Evolutionary conservation across 176 grass and related monocot species (phyloP).

Genomic region (Rhipidocladum racemiflorum): DNA sequence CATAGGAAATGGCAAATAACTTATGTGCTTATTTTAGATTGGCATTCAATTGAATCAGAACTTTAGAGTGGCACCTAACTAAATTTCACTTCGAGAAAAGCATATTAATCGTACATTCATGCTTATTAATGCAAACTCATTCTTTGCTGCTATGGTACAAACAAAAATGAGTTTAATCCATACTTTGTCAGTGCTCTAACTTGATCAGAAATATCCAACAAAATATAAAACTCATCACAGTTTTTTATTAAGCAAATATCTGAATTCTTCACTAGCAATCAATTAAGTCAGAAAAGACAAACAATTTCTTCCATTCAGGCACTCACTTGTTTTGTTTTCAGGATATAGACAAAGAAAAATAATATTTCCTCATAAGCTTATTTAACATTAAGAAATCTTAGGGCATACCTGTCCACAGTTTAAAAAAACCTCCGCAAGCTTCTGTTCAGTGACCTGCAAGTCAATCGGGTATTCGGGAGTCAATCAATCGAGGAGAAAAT

Average conservation of each 20-base stretch:
- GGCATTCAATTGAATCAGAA: background rate
- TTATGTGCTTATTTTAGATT: background rate
- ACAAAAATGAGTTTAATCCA: background rate
- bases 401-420: constrained; percentile 79
- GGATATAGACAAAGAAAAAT: background rate
- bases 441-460: constrained; percentile 93
- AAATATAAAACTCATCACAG: background rate
- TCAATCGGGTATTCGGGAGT: background rate
- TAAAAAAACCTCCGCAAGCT: constrained; percentile 89
- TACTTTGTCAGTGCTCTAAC: background rate
- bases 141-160: background rate
- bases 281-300: background rate
- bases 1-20: background rate
- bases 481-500: background rate
- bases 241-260: background rate
- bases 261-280: background rate
- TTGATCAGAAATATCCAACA: background rate
- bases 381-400: background rate
- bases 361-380: background rate
- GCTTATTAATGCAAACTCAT: constrained; percentile 1
- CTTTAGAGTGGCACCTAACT: background rate
- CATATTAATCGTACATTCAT: background rate
- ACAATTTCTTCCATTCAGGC: background rate
- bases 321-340: background rate
- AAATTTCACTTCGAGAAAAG: background rate